Percentiles rank a stretch among this genome's conserved stretches.
Evolutionary conservation across 129 eudicot genomes (phyloP).

Genomic region (Helichrysum umbraculigerum): DNA sequence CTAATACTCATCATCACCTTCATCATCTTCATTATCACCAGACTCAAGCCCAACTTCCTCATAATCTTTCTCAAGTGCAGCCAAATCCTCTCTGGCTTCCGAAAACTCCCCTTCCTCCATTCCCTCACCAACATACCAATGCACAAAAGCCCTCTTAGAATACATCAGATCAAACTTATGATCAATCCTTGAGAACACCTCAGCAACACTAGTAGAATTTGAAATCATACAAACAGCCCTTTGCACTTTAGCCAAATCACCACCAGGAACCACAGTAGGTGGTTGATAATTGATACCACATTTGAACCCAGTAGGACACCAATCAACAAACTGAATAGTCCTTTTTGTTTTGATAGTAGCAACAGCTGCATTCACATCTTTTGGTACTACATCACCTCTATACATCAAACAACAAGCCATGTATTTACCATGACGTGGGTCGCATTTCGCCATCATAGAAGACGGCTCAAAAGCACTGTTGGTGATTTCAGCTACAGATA

Average conservation of each 20-base stretch:
- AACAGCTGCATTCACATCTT: conserved; percentile 73
- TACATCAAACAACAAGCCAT: conserved; percentile 88
- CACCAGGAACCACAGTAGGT: conserved; percentile 82
- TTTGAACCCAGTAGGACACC: conserved; percentile 90
- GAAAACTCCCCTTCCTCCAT: conserved; percentile 87
- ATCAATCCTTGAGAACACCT: conserved; percentile 79
- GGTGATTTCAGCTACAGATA: conserved; percentile 73
- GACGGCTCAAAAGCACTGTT: conserved; percentile 78
- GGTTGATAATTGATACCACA: conserved; percentile 81
- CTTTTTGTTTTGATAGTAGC: conserved; percentile 76
- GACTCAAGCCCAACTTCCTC: conserved; percentile 81
- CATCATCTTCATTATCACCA: conserved; percentile 69
- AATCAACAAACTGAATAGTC: conserved; percentile 76
- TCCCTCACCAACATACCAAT: conserved; percentile 85
- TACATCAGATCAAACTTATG: conserved; percentile 81
- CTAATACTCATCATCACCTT: conserved; percentile 69
- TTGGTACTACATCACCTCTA: conserved; percentile 71
- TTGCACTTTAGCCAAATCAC: conserved; percentile 78
- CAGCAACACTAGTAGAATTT: conserved; percentile 87
- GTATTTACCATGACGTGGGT: conserved; percentile 79
- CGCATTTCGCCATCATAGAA: conserved; percentile 82
- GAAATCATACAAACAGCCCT: conserved; percentile 79
- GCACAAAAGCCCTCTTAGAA: conserved; percentile 72
- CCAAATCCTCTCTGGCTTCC: conserved; percentile 80
- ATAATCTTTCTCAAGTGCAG: conserved; percentile 80